Conservation (phyloP, 1,139 yeast genomes). For the Hansenula sp. region DNA sequence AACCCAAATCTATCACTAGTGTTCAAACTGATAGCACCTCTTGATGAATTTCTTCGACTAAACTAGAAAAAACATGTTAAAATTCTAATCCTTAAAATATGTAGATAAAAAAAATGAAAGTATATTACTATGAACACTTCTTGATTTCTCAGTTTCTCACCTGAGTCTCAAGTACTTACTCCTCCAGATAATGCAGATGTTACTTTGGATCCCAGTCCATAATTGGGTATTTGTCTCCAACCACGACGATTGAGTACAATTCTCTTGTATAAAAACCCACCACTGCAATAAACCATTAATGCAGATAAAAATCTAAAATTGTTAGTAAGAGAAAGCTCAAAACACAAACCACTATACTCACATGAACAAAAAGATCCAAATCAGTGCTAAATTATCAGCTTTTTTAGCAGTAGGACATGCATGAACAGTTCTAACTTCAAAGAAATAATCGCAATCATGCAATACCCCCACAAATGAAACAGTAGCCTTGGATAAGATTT, state of each 20-base stretch:
- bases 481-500: slow-evolving; percentile 60
- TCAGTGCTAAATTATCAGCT: slow-evolving; percentile 49
- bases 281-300: slow-evolving; percentile 48
- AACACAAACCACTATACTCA: slow-evolving; percentile 5
- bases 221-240: slow-evolving; percentile 28
- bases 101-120: slow-evolving; percentile 1
- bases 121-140: no score
- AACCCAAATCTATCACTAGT: slow-evolving; percentile 20
- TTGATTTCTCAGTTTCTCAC: no score
- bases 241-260: slow-evolving; percentile 26
- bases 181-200: slow-evolving; percentile 24
- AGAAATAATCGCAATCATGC: slow-evolving; percentile 77
- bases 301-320: slow-evolving; percentile 47
- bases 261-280: slow-evolving; percentile 45
- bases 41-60: slow-evolving; percentile 6
- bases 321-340: slow-evolving; percentile 9
- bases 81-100: slow-evolving; percentile 2
- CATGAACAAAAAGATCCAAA: slow-evolving; percentile 56
- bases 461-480: slow-evolving; percentile 67
- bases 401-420: slow-evolving; percentile 69
- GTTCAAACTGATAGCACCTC: slow-evolving; percentile 17
- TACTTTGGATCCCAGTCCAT: slow-evolving; percentile 21
- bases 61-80: slow-evolving; percentile 4
- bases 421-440: slow-evolving; percentile 80
- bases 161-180: slow-evolving; percentile 17